Conservation (phyloP, 2,329 filamentous ascomycete species). For the Colletotrichum noveboracense region DNA sequence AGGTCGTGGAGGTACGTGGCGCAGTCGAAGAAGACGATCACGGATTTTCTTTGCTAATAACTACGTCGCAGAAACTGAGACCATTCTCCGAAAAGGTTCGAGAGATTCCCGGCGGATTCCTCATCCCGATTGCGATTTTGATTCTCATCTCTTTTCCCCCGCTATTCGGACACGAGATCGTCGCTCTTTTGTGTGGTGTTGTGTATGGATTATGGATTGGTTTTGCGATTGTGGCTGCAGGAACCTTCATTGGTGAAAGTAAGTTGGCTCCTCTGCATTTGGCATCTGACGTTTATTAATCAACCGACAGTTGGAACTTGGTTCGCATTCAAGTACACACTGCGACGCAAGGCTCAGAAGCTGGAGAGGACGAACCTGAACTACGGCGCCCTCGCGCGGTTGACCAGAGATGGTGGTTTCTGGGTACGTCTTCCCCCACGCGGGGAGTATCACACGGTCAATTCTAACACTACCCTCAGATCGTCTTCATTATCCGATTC, state of each 20-base stretch:
- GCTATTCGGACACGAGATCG: constrained; percentile 45
- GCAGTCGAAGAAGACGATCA: no score
- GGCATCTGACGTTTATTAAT: neutral
- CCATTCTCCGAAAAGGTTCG: constrained; percentile 42
- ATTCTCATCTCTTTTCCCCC: constrained; percentile 46
- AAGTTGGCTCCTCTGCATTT: neutral
- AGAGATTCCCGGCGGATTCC: constrained; percentile 40
- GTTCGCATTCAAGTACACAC: constrained; percentile 44
- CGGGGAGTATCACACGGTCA: rapidly evolving
- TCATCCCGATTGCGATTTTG: constrained; percentile 44
- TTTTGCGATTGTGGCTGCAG: constrained; percentile 44
- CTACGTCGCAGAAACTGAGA: constrained; percentile 25
- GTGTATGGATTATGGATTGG: constrained; percentile 46
- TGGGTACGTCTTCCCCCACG: constrained; percentile 22
- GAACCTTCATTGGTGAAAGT: constrained; percentile 44
- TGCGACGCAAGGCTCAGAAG: constrained; percentile 38
- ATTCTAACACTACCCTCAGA: neutral
- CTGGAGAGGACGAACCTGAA: constrained; percentile 45
- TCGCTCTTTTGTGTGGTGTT: constrained; percentile 45
- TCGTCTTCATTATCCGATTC: constrained; percentile 45
- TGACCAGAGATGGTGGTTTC: constrained; percentile 46
- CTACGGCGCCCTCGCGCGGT: constrained; percentile 41
- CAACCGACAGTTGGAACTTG: constrained; percentile 35
- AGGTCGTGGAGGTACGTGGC: constrained; percentile 36
- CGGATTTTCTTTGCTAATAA: neutral